Evolutionary conservation across 805 yeast genomes (phyloP), one percentile per base, ranked within the genome.

Genomic region (Cyberlindnera maclurae): DNA sequence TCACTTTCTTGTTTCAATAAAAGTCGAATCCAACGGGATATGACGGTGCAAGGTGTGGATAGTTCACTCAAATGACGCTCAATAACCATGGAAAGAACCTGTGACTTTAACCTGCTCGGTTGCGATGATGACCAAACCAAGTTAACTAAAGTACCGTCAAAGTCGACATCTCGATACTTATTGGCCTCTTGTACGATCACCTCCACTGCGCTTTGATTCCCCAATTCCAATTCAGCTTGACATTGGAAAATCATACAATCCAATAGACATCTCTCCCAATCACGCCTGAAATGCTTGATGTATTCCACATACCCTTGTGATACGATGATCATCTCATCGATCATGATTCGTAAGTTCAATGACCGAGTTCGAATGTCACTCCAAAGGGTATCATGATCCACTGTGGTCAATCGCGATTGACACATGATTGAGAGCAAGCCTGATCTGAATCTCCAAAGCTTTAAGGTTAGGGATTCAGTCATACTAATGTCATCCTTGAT

Each of bases 11-110:
- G 40, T n/a, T 41, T 55, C 24, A 61, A 39, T 3, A 59, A 35
- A 12, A 39, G 44, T 29, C 62, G 48, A 4, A 55, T 33, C 65
- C 65, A 60, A 20, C 46, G 40, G n/a, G 64, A 58, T 4, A 59
- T 15, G 2, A 35, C 38, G 8, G 33, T 28, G 7, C 54, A 49
- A 5, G 43, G 45, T 1, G 50, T 15, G 0, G 31, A 9, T 0
- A 36, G 7, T 15, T 47, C 44, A 1, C 37, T 39, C 4, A 60
- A 35, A 31, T 58, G 53, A 26, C 59, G 48, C 18, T 54, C 52
- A 12, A 58, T 41, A 1, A 62, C 27, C 0, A 30, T 15, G 4
- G 42, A 34, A 3, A 62, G 34, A 2, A 60, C 42, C 8, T 42
- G 37, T 4, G 43, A 15, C 31, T 47, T 43, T 3, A 57, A 13